Conservation (phyloP, 2,329 filamentous ascomycete species). For the Biscogniauxia marginata region DNA sequence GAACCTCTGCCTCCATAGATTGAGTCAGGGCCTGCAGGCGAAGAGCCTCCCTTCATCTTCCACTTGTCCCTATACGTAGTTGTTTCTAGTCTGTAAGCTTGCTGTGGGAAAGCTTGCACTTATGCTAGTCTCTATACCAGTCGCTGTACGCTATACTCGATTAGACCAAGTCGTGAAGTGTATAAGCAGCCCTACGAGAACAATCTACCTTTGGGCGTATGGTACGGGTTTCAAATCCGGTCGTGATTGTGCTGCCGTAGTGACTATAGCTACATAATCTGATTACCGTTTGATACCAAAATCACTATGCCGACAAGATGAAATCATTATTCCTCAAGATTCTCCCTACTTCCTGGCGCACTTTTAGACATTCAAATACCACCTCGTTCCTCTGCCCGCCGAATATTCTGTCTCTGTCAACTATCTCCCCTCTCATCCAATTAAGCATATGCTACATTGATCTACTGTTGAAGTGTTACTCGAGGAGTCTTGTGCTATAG, state of each 20-base stretch:
- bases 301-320: constrained; percentile 18
- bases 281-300: constrained; percentile 15
- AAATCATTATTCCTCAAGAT: constrained; percentile 23
- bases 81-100: background rate
- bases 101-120: background rate
- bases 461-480: background rate
- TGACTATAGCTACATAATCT: constrained; percentile 8
- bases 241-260: background rate
- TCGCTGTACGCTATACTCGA: background rate
- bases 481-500: background rate
- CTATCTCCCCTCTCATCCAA: background rate
- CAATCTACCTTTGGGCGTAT: no score
- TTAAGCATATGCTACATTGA: background rate
- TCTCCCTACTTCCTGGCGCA: background rate
- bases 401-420: background rate
- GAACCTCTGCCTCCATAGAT: background rate
- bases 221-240: no score
- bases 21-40: background rate
- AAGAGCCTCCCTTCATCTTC: background rate
- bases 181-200: no score
- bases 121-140: background rate
- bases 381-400: background rate
- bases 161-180: background rate
- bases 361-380: constrained; percentile 18
- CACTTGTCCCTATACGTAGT: background rate